These are phyloP conservation scores for Scutellaria baicalensis DNA, from an alignment of 257 asterid genomes.

Conservation along the genomic window DNA sequence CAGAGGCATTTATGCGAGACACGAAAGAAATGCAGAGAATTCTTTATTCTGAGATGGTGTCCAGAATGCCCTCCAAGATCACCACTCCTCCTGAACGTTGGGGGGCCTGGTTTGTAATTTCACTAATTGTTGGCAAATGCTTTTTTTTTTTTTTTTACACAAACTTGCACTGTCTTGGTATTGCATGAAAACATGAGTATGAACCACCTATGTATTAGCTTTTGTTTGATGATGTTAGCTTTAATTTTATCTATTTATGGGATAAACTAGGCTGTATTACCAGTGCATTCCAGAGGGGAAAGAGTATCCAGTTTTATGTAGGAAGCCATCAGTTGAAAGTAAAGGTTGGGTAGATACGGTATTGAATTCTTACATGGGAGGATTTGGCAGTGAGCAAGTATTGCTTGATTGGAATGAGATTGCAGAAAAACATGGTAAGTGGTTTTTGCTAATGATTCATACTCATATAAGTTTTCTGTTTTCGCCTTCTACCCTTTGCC, in stretches of 20 bases:
- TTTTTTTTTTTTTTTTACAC: neutral
- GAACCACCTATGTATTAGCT: neutral
- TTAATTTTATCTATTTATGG: constrained; percentile 1
- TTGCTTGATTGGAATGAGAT: constrained; percentile 93
- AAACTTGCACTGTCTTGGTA: neutral
- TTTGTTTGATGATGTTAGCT: neutral
- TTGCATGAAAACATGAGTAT: neutral
- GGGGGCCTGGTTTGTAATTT: constrained; percentile 76
- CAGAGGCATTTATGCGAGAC: constrained; percentile 69
- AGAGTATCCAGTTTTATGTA: constrained; percentile 80
- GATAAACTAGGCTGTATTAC: constrained; percentile 62
- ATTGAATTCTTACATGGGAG: constrained; percentile 32
- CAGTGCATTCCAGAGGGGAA: constrained; percentile 86
- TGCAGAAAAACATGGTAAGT: constrained; percentile 69
- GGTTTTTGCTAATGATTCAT: constrained; percentile 1
- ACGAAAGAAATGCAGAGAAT: constrained; percentile 43
- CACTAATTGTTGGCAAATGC: neutral
- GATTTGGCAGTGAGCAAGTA: constrained; percentile 43
- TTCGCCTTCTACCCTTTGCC: neutral
- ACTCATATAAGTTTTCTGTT: neutral
- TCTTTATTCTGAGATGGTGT: constrained; percentile 69
- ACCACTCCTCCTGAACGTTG: constrained; percentile 77
- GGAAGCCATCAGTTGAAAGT: constrained; percentile 45
- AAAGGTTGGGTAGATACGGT: constrained; percentile 42
- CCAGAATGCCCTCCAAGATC: constrained; percentile 64